Percentiles rank a stretch among this genome's conserved stretches.
Evolutionary conservation across 1,284 basidiomycete genomes (phyloP).

Genomic region (Pterulicium gracile): DNA sequence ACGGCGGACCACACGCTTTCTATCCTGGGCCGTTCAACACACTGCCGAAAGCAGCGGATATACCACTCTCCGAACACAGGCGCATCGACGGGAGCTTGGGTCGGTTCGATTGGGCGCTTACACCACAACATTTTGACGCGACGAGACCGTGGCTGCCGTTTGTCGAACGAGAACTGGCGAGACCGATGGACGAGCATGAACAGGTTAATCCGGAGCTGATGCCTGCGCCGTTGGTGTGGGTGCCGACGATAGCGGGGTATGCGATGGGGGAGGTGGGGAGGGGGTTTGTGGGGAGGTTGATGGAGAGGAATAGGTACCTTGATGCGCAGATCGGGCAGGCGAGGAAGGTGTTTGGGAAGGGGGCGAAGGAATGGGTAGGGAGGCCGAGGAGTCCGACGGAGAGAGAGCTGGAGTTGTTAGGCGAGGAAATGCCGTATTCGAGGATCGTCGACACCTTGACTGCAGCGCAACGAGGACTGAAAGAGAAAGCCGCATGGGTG

Average conservation of each 20-base stretch:
- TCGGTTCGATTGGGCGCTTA: neutral
- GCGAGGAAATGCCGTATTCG: neutral
- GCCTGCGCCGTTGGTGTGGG: neutral
- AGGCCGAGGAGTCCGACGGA: neutral
- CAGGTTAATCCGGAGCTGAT: neutral
- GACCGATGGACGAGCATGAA: neutral
- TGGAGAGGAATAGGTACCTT: neutral
- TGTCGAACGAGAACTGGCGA: neutral
- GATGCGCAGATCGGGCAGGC: neutral
- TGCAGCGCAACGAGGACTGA: neutral
- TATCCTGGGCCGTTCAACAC: neutral
- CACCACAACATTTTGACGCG: neutral
- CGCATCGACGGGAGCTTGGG: neutral
- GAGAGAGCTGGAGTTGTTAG: neutral
- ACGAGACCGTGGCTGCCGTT: neutral
- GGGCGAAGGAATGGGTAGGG: neutral
- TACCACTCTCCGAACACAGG: neutral
- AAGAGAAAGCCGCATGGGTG: neutral
- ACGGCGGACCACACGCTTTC: neutral
- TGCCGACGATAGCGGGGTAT: neutral
- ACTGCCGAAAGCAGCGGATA: neutral
- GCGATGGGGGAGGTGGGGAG: neutral
- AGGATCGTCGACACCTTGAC: neutral
- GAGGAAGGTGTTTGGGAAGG: neutral
- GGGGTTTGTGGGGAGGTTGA: neutral